Evolutionary conservation across 169 alveolate genomes (phyloP), one percentile per base, ranked within the genome.

Genomic region (Plasmodium falciparum): DNA sequence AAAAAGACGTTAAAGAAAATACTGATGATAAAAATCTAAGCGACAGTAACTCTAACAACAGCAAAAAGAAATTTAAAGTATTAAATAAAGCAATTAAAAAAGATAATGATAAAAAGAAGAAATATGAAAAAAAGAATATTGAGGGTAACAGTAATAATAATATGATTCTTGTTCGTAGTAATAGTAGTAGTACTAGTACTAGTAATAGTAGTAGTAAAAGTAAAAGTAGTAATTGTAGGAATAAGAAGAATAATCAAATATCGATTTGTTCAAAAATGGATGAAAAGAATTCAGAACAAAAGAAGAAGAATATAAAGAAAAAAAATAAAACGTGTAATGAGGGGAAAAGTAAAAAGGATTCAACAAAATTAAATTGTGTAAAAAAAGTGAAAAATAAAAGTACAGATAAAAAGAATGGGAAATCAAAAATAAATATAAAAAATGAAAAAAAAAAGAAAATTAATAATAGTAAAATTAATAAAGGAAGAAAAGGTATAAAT

Each of bases 51-150:
- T 15, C 13, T 73, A 52, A n/a, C 9, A 50, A 50, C 15, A 50
- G 59, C 24, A 56, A 22, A 17, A 22, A 26, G 47, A 56, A 73
- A 33, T 12, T 52, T 29, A 73, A 33, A 22, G 58, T 54, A 56
- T 47, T 13, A 20, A 61, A 26, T 20, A 61, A 61, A 11, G 13
- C 49, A 2, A 61, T 61, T 61, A 17, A 69, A 24, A 45, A 45
- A n/a, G 52, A 71, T 24, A 74, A 74, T 15, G 20, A 71, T 63
- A 11, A 3, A 17, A 74, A 71, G 17, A 17, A 20, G 20, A 7
- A 43, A 20, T 11, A 17, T 6, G 49, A 69, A 5, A 65, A n/a
- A 63, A 13, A 22, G 13, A 47, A 50, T 17, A 39, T 45, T 11
- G 13, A 72, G 5, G 20, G n/a, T 9, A 73, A 17, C 15, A 7